Conservation (phyloP, 192 early-diverging fungal genomes). For the Gaertneriomyces semiglobifer region DNA sequence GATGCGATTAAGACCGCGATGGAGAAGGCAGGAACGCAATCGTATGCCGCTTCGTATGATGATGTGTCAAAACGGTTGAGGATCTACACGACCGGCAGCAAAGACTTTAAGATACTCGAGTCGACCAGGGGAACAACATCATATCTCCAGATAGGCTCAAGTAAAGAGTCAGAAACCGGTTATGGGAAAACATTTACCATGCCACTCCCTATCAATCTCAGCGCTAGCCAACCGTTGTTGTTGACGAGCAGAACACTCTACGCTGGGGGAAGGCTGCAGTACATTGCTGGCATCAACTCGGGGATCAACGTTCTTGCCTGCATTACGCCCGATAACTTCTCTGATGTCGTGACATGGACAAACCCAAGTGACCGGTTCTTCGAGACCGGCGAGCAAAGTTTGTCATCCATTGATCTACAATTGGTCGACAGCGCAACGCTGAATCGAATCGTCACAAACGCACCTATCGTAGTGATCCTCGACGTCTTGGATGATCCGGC, state of each 20-base stretch:
- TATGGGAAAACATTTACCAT: background rate
- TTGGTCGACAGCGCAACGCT: background rate
- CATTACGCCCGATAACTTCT: conserved; percentile 5
- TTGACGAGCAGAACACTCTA: too few species aligned
- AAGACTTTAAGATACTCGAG: conserved; percentile 5
- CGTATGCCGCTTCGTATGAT: background rate
- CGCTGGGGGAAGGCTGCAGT: background rate
- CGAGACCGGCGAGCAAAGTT: background rate
- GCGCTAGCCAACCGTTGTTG: too few species aligned
- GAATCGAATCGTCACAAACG: background rate
- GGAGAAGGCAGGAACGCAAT: background rate
- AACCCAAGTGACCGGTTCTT: conserved; percentile 1
- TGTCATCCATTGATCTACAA: background rate
- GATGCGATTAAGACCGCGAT: background rate
- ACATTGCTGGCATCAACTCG: background rate
- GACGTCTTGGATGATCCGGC: background rate
- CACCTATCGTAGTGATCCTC: background rate
- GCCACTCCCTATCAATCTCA: too few species aligned
- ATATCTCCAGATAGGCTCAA: conserved; percentile 1
- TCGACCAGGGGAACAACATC: background rate
- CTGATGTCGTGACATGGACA: conserved; percentile 5
- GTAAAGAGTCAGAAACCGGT: conserved; percentile 6
- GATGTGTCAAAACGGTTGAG: background rate
- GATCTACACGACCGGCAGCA: background rate
- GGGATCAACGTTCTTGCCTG: conserved; percentile 9